These are phyloP conservation scores for Oleoguttula mirabilis DNA, from an alignment of 495 filamentous ascomycete species.

Conservation along the genomic window DNA sequence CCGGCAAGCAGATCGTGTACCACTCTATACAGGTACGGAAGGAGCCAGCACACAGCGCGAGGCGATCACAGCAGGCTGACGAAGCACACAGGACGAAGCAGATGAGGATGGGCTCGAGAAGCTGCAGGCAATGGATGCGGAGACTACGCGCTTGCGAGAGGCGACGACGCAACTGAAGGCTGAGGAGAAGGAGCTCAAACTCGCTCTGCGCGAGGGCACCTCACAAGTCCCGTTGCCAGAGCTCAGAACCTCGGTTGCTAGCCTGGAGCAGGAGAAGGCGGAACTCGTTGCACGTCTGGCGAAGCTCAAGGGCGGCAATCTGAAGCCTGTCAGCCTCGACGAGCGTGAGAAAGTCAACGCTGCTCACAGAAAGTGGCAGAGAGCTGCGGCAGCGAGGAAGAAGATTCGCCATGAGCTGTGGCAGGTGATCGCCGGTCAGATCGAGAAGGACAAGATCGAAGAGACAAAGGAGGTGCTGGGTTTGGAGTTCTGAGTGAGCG, in stretches of 20 bases:
- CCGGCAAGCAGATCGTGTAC: constrained; percentile 54
- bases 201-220: constrained; percentile 37
- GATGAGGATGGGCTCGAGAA: constrained; percentile 36
- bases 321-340: constrained; percentile 35
- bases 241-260: constrained; percentile 35
- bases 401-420: constrained; percentile 33
- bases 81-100: constrained; percentile 27
- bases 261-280: constrained; percentile 37
- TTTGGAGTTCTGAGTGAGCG: constrained; percentile 11
- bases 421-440: constrained; percentile 21
- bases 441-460: constrained; percentile 21
- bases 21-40: constrained; percentile 41
- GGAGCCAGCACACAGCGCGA: no score
- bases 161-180: constrained; percentile 37
- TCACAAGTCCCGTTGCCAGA: constrained; percentile 41
- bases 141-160: constrained; percentile 41
- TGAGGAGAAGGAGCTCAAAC: constrained; percentile 40
- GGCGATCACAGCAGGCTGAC: no score
- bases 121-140: constrained; percentile 36
- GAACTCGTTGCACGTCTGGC: constrained; percentile 33
- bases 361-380: constrained; percentile 43
- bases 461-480: constrained; percentile 18
- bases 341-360: constrained; percentile 38
- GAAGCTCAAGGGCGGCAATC: constrained; percentile 29
- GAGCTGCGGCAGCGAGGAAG: constrained; percentile 34